Percentiles rank a stretch among this genome's conserved stretches.
These are phyloP conservation scores for Metarhizium brunneum DNA, from an alignment of 2,329 filamentous ascomycete genomes.

Conservation along the genomic window DNA sequence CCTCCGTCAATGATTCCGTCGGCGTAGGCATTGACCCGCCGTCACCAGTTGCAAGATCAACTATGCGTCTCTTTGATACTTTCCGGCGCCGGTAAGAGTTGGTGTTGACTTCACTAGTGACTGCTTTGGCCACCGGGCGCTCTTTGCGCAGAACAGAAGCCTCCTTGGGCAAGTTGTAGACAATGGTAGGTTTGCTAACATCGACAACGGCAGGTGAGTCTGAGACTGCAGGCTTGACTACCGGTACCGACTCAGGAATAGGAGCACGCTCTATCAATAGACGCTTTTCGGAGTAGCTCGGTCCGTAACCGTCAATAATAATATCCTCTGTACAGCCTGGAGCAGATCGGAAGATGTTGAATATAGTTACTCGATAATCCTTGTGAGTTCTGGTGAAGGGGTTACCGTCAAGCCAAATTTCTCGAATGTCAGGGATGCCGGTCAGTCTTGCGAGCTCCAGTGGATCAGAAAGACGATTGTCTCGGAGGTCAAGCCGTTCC, in stretches of 20 bases:
- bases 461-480: slow-evolving; percentile 86
- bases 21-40: slow-evolving; percentile 17
- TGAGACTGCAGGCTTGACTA: slow-evolving; percentile 60
- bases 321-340: slow-evolving; percentile 89
- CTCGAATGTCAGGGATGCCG: slow-evolving; percentile 79
- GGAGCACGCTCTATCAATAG: slow-evolving; percentile 74
- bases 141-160: slow-evolving; percentile 50
- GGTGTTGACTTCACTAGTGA: slow-evolving; percentile 49
- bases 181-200: slow-evolving; percentile 57
- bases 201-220: slow-evolving; percentile 55
- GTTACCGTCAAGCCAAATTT: slow-evolving; percentile 89
- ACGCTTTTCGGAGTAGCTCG: slow-evolving; percentile 77
- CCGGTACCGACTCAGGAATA: slow-evolving; percentile 65
- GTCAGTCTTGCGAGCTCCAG: slow-evolving; percentile 84
- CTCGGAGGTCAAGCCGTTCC: slow-evolving; percentile 81
- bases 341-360: slow-evolving; percentile 88
- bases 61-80: slow-evolving; percentile 53
- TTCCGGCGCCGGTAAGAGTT: slow-evolving; percentile 51
- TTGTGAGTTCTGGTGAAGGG: slow-evolving; percentile 82
- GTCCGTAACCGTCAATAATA: slow-evolving; percentile 74
- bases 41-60: slow-evolving; percentile 52
- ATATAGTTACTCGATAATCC: slow-evolving; percentile 80
- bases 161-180: slow-evolving; percentile 42
- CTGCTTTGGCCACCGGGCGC: slow-evolving; percentile 39
- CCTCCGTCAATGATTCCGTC: slow-evolving; percentile 14